Evolutionary conservation across 306 rosid species (phyloP).

Genomic region (Fragaria nilgerrensis): DNA sequence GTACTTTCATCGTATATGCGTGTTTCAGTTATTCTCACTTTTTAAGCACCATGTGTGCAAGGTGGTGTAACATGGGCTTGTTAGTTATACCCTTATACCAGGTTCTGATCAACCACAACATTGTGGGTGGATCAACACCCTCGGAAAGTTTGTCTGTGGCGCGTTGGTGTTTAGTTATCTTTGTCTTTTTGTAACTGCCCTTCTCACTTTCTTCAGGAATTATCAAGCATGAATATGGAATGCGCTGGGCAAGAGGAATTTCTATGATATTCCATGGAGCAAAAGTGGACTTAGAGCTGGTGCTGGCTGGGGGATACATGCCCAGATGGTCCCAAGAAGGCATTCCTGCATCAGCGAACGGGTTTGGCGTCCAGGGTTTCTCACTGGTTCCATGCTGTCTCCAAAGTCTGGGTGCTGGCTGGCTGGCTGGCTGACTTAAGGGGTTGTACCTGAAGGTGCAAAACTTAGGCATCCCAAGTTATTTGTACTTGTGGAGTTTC

Average conservation of each 20-base stretch:
- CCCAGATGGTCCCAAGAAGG: not conserved
- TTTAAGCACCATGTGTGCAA: not conserved
- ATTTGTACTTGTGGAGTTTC: not conserved
- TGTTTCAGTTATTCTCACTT: not conserved
- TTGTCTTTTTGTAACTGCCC: not conserved
- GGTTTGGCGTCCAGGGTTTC: not conserved
- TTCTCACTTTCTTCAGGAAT: not conserved
- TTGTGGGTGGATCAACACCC: not conserved
- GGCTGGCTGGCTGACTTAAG: not conserved
- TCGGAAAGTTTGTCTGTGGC: not conserved
- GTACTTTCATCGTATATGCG: not conserved
- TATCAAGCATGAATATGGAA: not conserved
- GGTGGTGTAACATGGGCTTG: not conserved
- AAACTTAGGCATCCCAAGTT: not conserved
- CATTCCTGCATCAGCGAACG: not conserved
- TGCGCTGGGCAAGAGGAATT: not conserved
- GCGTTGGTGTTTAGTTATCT: not conserved
- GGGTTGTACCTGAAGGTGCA: not conserved
- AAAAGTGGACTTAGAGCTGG: not conserved
- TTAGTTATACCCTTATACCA: not conserved
- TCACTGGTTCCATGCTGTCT: not conserved
- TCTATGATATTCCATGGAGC: not conserved
- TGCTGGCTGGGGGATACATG: not conserved
- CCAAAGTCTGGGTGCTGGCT: not conserved
- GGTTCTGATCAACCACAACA: not conserved